Evolutionary conservation across 2,329 filamentous ascomycete species (phyloP).

Genomic region (Aspergillus ochraceus): DNA sequence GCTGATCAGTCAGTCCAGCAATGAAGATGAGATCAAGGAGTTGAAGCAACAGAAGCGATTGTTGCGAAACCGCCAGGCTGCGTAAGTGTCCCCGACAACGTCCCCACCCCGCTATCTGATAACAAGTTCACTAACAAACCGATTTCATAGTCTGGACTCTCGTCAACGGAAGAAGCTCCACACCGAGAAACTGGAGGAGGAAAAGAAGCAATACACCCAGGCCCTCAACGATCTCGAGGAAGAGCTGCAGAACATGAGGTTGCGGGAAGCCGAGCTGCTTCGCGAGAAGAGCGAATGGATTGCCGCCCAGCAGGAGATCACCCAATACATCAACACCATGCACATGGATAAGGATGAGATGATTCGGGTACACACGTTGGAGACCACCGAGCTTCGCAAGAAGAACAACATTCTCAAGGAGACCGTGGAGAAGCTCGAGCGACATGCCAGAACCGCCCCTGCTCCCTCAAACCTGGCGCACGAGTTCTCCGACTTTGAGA

Average conservation of each 20-base stretch:
- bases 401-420: constrained; percentile 82
- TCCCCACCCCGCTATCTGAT: constrained; percentile 12
- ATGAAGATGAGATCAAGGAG: constrained; percentile 92
- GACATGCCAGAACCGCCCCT: constrained; percentile 32
- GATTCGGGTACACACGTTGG: constrained; percentile 81
- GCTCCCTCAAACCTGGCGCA: constrained; percentile 60
- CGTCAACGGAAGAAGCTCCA: constrained; percentile 97
- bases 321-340: constrained; percentile 73
- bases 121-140: constrained; percentile 3
- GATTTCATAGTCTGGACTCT: constrained; percentile 73
- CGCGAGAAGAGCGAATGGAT: constrained; percentile 64
- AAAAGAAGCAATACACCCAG: constrained; percentile 87
- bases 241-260: constrained; percentile 66
- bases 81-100: constrained; percentile 61
- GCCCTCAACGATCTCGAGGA: constrained; percentile 78
- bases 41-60: constrained; percentile 97
- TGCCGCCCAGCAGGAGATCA: constrained; percentile 71
- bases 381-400: constrained; percentile 88
- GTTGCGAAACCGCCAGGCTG: constrained; percentile 91
- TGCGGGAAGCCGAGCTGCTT: constrained; percentile 54
- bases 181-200: constrained; percentile 92
- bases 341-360: constrained; percentile 89
- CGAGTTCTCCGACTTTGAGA: constrained; percentile 79
- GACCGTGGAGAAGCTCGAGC: constrained; percentile 52
- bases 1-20: constrained; percentile 77